phyloP scores from a whole-genome alignment of 352 stramenopile genomes.

The Pythium chondricola region DNA sequence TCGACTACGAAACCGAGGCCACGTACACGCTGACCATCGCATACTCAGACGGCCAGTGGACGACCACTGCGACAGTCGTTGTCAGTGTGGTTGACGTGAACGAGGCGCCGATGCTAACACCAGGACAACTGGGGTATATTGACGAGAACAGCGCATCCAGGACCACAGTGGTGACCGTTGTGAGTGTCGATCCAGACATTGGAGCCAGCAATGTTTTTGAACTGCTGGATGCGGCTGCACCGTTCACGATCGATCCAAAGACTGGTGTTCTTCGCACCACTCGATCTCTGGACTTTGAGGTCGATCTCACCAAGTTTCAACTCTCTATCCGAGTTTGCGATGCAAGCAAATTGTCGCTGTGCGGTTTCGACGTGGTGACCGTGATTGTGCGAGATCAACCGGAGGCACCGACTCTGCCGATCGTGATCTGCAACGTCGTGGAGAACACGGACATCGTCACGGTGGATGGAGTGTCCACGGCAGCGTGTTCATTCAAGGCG shows the following conservation, averaged over 20 bases:
- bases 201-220: conserved; percentile 20
- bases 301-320: conserved; percentile 22
- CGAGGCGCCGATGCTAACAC: conserved; percentile 28
- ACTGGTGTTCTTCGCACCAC: conserved; percentile 29
- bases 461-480: neutral
- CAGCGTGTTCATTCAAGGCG: conserved; percentile 30
- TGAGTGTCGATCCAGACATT: conserved; percentile 32
- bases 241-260: conserved; percentile 13
- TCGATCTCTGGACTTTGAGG: conserved; percentile 40
- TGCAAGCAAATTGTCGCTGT: conserved; percentile 19
- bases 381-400: conserved; percentile 26
- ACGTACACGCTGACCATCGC: conserved; percentile 7
- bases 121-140: conserved; percentile 19
- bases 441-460: conserved; percentile 40
- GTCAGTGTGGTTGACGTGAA: conserved; percentile 48
- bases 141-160: conserved; percentile 31
- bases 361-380: conserved; percentile 28
- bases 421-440: conserved; percentile 27
- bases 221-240: conserved; percentile 17
- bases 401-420: conserved; percentile 27
- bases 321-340: conserved; percentile 49
- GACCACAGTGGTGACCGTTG: conserved; percentile 22
- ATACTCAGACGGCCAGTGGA: conserved; percentile 34
- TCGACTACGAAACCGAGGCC: conserved; percentile 32
- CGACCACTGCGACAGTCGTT: conserved; percentile 9